Base-by-base conservation (phyloP, 108 stramenopile genomes). In the Pseudonitzschia multiseries region DNA sequence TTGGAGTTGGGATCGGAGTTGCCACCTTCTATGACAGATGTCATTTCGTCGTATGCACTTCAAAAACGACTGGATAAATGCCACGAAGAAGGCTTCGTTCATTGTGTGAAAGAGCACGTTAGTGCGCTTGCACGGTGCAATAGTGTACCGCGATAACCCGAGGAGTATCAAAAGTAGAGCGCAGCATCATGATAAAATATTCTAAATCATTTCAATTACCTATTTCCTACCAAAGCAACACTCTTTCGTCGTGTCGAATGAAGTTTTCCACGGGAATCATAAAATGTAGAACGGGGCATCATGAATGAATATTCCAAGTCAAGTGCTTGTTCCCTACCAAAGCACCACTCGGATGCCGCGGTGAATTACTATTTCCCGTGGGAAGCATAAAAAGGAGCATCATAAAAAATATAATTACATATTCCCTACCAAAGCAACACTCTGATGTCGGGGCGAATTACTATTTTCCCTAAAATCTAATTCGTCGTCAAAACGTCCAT, bases 81-180 rank as follows among this genome's bases (percentile, higher is more conserved):
- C 69, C 89, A 94, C 57, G 71, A 72, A 36, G 93, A 94, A 74
- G 93, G 93, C 15, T 94, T 94, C 72, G 59, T 91, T 21, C 78
- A 94, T 31, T 91, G 90, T 57, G 88, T 94, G 14, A 69, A 79
- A 60, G 87, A 87, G 68, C 93, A 94, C 64, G 87, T 90, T 12
- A 40, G 50, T 13, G 60, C 83, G 27, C 79, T 93, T 24, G 81
- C 76, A 14, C 85, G 83, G 56, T 81, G 74, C 59, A 80, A 75
- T 60, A 24, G 57, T 56, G 61, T 62, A 14, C 29, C 13, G 61
- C 32, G 61, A 62, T 62, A 62, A 62, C 29, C 9, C 28, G 3
- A 41, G 2, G 33, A 9, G 6, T 36, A 36, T 5, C 36, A 2
- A 5, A 5, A 36, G 36, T 6, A 36, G 36, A 36, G 36, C 36